Evolutionary conservation across 495 filamentous ascomycete genomes (phyloP), one percentile per base, ranked within the genome.

Genomic region (Lophium mytilinum): DNA sequence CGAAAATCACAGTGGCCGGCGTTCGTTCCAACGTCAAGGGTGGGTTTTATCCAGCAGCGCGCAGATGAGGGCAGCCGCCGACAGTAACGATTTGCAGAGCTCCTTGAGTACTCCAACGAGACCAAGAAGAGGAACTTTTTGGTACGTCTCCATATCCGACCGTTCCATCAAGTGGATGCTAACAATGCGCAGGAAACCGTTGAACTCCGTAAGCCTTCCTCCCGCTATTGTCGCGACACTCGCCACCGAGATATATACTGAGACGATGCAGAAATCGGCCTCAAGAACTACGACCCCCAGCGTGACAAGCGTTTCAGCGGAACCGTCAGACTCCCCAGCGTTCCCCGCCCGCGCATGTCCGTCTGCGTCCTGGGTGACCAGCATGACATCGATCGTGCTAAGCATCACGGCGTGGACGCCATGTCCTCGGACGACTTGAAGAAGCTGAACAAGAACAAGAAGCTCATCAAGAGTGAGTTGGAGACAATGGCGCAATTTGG

Each of bases 361-460:
- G 83, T 98, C 79, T 97, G 92, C 47, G 55, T 98, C 72, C 83
- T 98, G 65, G 93, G 93, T 84, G 93, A 98, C 83, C 93, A 98
- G 83, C 90, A 96, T 81, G 93, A 98, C 84, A 95, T 98, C 70
- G 93, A 98, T 73, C 89, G 93, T 78, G 91, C 93, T 61, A 98
- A 98, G 84, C 93, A 98, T 79, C 87, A 89, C 68, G 89, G 88
- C 69, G 81, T 96, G 64, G 93, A 98, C 66, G 90, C 91, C 76
- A 97, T 97, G 91, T 93, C 88, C 71, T 76, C 87, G 60, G 93
- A 98, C 68, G 93, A 98, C 76, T 78, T 98, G 75, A 97, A 97
- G 87, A 98, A 98, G 86, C 87, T 98, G 63, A 98, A 98, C 85
- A 98, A 97, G 88, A 98, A 98, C 88, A 98, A 98, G 86, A 98